Conservation (phyloP, 352 stramenopile species). For the Pelagophyceae sp. region DNA sequence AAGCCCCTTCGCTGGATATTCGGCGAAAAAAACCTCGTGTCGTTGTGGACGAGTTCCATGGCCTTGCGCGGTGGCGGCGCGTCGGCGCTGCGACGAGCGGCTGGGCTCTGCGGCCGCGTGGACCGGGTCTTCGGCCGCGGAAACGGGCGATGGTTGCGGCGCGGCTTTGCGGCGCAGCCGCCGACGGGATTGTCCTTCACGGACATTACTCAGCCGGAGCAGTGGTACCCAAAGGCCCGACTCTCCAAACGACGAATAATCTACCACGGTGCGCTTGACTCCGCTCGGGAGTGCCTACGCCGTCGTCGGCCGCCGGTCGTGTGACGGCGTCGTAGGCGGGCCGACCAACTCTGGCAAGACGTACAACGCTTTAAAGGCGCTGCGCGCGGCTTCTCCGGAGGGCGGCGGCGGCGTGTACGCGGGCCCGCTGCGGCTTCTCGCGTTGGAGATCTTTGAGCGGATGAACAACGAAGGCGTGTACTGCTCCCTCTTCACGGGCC, state of each 20-base stretch:
- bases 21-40: no score
- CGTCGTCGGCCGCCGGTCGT: no score
- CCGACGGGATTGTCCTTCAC: background rate
- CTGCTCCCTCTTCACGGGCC: conserved; percentile 85
- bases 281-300: no score
- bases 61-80: background rate
- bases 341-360: conserved; percentile 95
- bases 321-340: conserved; percentile 48
- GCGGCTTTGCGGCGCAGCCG: background rate
- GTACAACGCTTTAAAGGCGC: conserved; percentile 76
- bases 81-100: background rate
- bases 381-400: conserved; percentile 69
- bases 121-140: background rate
- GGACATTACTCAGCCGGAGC: conserved; percentile 60
- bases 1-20: no score
- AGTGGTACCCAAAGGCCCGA: conserved; percentile 67
- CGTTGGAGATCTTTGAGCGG: conserved; percentile 85
- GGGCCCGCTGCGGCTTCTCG: conserved; percentile 81
- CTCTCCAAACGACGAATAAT: conserved; percentile 69
- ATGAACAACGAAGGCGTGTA: conserved; percentile 85
- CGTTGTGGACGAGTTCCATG: no score
- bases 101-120: background rate
- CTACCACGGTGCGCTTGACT: conserved; percentile 56
- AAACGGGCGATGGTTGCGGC: background rate
- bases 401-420: conserved; percentile 76